Evolutionary conservation across 768 basidiomycete genomes (phyloP).

Genomic region (Pilatotrama ljubarskyi): DNA sequence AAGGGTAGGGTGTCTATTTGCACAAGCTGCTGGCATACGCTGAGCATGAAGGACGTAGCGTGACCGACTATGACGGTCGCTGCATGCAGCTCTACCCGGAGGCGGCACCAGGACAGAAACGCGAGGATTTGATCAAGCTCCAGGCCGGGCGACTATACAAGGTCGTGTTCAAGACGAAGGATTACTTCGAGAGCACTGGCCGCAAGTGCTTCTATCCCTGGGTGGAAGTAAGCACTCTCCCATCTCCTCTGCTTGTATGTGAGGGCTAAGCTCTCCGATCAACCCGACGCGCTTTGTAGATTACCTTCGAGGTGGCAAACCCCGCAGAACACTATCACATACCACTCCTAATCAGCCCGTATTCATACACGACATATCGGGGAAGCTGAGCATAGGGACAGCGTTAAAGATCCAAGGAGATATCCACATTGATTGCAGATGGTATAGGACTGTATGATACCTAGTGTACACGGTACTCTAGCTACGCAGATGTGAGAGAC

Average conservation of each 20-base stretch:
- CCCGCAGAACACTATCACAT: slow-evolving; percentile 88
- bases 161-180: slow-evolving; percentile 79
- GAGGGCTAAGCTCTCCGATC: too few species aligned
- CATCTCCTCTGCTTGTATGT: too few species aligned
- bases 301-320: slow-evolving; percentile 71
- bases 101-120: slow-evolving; percentile 44
- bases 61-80: slow-evolving; percentile 81
- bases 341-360: slow-evolving; percentile 89
- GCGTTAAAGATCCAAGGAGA: neutral
- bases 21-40: neutral
- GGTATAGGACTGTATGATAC: neutral
- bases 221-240: slow-evolving; percentile 68
- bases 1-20: slow-evolving; percentile 52
- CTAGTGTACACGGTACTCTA: slow-evolving; percentile 15
- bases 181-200: slow-evolving; percentile 69
- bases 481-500: slow-evolving; percentile 8
- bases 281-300: slow-evolving; percentile 44
- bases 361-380: slow-evolving; percentile 88
- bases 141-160: slow-evolving; percentile 69
- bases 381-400: slow-evolving; percentile 63
- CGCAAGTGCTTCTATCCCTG: slow-evolving; percentile 84
- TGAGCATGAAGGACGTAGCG: slow-evolving; percentile 40
- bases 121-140: slow-evolving; percentile 46
- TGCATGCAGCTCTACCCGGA: slow-evolving; percentile 74
- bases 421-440: neutral